A percentile compares a stretch with the other conserved stretches of the same genome.
These are phyloP conservation scores for Saposhnikovia divaricata DNA, from an alignment of 129 eudicot genomes.

Conservation along the genomic window DNA sequence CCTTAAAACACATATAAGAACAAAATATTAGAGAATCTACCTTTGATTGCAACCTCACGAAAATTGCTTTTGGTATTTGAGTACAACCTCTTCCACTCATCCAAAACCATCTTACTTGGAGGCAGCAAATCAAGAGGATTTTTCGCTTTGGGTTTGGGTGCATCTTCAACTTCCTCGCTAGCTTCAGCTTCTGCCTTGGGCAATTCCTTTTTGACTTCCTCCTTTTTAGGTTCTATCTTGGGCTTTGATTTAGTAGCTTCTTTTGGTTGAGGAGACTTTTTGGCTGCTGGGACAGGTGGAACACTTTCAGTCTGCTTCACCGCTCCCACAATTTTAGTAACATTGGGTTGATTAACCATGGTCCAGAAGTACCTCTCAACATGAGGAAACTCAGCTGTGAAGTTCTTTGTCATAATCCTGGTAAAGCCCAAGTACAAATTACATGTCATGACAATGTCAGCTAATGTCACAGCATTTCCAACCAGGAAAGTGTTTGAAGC, in stretches of 20 bases:
- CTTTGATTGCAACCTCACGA: conserved; percentile 97
- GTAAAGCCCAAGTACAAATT: conserved; percentile 43
- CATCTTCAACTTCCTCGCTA: conserved; percentile 63
- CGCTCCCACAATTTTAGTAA: conserved; percentile 60
- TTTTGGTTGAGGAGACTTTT: conserved; percentile 59
- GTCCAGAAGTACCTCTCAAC: conserved; percentile 99
- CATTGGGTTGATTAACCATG: conserved; percentile 78
- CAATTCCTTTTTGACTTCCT: conserved; percentile 44
- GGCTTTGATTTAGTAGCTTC: conserved; percentile 57
- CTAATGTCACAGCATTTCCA: conserved; percentile 52
- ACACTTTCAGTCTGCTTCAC: conserved; percentile 46
- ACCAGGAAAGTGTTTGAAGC: conserved; percentile 54
- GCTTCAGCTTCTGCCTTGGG: conserved; percentile 48
- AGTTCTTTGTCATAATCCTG: conserved; percentile 47
- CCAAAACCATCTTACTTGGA: conserved; percentile 84
- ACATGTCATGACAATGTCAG: conserved; percentile 59
- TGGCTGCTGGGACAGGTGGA: conserved; percentile 50
- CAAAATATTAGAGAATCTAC: conserved; percentile 18
- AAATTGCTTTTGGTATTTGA: conserved; percentile 90
- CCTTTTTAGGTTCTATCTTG: conserved; percentile 59
- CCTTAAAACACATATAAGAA: background rate
- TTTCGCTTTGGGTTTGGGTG: conserved; percentile 96
- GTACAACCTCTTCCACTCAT: conserved; percentile 98
- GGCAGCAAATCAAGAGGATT: conserved; percentile 92
- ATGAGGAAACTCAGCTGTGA: conserved; percentile 83